Base-by-base conservation (phyloP, 148 eudicot species). In the Cornus florida region DNA sequence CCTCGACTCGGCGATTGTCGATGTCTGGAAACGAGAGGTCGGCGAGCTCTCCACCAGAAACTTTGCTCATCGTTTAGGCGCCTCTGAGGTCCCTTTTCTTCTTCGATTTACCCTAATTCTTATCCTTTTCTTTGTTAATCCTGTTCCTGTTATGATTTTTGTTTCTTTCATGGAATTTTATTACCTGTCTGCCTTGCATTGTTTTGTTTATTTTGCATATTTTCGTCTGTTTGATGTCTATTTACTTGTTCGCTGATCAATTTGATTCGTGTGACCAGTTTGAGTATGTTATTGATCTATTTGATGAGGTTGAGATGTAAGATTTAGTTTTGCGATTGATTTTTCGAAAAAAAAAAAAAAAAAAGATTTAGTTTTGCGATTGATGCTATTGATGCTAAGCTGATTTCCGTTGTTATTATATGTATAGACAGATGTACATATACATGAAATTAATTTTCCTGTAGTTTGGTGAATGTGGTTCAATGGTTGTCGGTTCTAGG, bases 1-100 rank as follows among this genome's bases (percentile, higher is more conserved):
- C 65, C 73, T 72, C 50, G 84, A 86, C 53, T 66, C 87, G 73
- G 83, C 94, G 56, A 73, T 95, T 59, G 84, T 91, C 5, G 91
- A 92, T 83, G 87, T 95, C 32, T 90, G 90, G 91, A 74, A 67
- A 39, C 91, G 99, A 53, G 97, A 92, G 76, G 81, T 95, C 56
- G 99, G 99, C 32, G 82, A 48, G 28, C 80, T 95, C 56, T 88
- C 94, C 62, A 78, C 89, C 82, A 75, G 95, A 69, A 88, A 72
- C 77, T 91, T 95, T 85, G 90, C 93, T 60, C 89, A 82, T 43
- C 97, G 94, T 28, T 86, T 87, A 28, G 90, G 85, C 71, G 98
- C 97, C 64, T 90, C 99, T 24, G 82, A 95, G 98, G 99, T 95
- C 53, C 13, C 3, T n/a, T 46, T 28, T 72, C 0, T 48, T 67